Evolutionary conservation across 73 alveolate species (phyloP).

Genomic region (Halteria grandinella): DNA sequence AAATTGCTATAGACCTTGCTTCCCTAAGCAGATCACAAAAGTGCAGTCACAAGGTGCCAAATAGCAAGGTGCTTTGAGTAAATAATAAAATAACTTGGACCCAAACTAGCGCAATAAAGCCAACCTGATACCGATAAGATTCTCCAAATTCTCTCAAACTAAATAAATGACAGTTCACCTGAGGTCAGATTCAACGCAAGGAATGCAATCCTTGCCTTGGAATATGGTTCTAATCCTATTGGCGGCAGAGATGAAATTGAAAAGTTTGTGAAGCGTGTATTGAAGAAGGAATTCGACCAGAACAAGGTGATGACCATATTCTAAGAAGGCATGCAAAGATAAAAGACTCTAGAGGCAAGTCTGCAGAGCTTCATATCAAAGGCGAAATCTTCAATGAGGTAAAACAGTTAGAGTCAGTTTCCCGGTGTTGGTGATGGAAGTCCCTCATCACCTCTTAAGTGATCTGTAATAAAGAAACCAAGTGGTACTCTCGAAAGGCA

Average conservation of each 20-base stretch:
- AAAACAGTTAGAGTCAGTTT: too few relatives aligned
- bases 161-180: constrained; percentile 19
- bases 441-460: too few relatives aligned
- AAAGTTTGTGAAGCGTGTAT: neutral
- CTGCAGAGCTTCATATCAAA: too few relatives aligned
- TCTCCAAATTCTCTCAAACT: neutral
- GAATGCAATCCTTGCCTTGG: neutral
- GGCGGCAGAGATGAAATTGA: constrained; percentile 29
- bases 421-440: too few relatives aligned
- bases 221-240: neutral
- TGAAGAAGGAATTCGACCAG: constrained; percentile 13
- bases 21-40: constrained; percentile 4
- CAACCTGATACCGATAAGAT: constrained; percentile 13
- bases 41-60: neutral
- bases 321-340: neutral
- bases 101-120: neutral
- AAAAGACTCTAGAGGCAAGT: too few relatives aligned
- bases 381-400: too few relatives aligned
- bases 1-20: neutral
- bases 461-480: too few relatives aligned
- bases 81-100: neutral
- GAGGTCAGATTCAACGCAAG: constrained; percentile 16
- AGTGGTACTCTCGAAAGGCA: too few relatives aligned
- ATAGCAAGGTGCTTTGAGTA: constrained; percentile 5
- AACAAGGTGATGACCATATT: constrained; percentile 1